phyloP scores from a whole-genome alignment of 169 alveolate genomes.

The Eimeria maxima region DNA sequence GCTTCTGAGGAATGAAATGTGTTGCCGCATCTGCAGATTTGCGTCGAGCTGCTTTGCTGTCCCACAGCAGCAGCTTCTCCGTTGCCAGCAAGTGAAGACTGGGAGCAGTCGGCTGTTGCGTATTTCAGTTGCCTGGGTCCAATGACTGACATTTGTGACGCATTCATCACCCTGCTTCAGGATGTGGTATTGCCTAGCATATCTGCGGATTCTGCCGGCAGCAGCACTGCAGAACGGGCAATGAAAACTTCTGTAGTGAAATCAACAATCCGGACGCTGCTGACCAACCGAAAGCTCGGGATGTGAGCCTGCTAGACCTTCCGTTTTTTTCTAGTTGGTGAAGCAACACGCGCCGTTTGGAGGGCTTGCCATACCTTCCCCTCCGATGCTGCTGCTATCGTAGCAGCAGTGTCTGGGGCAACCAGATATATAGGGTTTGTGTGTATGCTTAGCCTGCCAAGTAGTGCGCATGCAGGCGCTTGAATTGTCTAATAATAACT shows the following conservation, averaged over 20 bases:
- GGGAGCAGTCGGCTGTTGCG: conserved; percentile 34
- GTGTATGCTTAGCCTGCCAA: background rate
- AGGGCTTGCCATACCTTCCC: background rate
- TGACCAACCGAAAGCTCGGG: conserved; percentile 29
- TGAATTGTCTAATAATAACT: background rate
- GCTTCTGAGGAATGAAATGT: background rate
- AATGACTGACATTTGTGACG: conserved; percentile 75
- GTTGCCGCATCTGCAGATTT: conserved; percentile 35
- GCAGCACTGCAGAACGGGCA: conserved; percentile 8
- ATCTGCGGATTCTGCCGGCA: conserved; percentile 23
- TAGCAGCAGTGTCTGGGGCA: background rate
- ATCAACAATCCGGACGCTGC: conserved; percentile 32
- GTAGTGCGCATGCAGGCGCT: background rate
- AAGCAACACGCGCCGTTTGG: background rate
- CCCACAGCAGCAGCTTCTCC: conserved; percentile 66
- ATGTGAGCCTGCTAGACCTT: background rate
- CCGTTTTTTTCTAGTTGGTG: background rate
- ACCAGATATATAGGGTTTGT: background rate
- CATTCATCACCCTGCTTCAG: conserved; percentile 39
- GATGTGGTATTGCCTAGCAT: conserved; percentile 47
- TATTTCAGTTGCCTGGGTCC: conserved; percentile 50
- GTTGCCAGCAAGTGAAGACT: conserved; percentile 4
- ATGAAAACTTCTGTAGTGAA: conserved; percentile 71
- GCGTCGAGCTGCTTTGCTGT: conserved; percentile 71
- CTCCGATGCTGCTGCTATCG: background rate